A percentile compares a stretch with the other conserved stretches of the same genome.
phyloP scores from a whole-genome alignment of 2,329 filamentous ascomycete genomes.

The Epichloe festucae region DNA sequence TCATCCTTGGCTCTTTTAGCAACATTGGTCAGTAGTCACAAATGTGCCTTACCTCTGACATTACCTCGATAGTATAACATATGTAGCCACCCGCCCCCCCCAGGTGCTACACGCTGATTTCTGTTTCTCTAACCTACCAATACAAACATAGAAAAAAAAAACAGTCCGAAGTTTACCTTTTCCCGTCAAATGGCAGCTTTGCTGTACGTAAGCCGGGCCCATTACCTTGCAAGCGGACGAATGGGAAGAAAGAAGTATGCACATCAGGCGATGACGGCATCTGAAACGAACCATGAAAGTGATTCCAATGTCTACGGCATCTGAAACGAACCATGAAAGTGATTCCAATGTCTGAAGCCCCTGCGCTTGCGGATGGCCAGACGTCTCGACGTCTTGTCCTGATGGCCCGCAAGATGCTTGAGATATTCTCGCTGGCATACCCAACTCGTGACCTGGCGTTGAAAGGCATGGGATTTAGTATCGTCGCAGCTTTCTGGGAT shows the following conservation, averaged over 20 bases:
- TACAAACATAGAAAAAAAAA: slow-evolving; percentile 4
- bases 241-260: background rate
- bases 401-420: background rate
- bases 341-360: background rate
- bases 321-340: background rate
- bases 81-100: slow-evolving; percentile 2
- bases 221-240: slow-evolving; percentile 1
- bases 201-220: background rate
- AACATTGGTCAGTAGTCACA: slow-evolving; percentile 22
- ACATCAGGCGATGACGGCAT: background rate
- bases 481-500: slow-evolving; percentile 53
- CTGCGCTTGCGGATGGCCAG: background rate
- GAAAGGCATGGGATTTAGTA: slow-evolving; percentile 30
- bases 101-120: slow-evolving; percentile 4
- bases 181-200: slow-evolving; percentile 11
- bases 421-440: background rate
- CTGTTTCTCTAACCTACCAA: slow-evolving; percentile 6
- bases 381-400: background rate
- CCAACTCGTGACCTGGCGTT: background rate
- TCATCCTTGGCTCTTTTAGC: background rate
- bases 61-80: slow-evolving; percentile 28
- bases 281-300: background rate
- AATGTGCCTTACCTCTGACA: slow-evolving; percentile 41
- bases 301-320: background rate
- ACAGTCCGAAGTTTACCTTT: slow-evolving; percentile 1